These are phyloP conservation scores for Tricholoma hemisulphureum DNA, from an alignment of 768 basidiomycete species.

Conservation along the genomic window DNA sequence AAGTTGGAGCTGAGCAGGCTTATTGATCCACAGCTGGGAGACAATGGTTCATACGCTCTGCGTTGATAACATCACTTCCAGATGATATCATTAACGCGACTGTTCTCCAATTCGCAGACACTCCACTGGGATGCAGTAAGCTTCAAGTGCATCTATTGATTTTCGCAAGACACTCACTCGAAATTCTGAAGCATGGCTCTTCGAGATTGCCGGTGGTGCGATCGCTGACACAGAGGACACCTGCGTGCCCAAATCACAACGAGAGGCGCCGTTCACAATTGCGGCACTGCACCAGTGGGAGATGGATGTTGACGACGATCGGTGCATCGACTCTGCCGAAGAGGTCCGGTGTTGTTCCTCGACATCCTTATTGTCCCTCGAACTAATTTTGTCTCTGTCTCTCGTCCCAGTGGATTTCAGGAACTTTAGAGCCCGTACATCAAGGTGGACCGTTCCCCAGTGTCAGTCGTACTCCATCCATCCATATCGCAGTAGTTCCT, in stretches of 20 bases:
- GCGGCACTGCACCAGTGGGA: slow-evolving; percentile 94
- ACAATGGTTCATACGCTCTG: slow-evolving; percentile 90
- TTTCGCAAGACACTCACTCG: background rate
- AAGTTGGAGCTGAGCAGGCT: background rate
- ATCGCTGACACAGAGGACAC: slow-evolving; percentile 69
- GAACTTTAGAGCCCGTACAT: slow-evolving; percentile 67
- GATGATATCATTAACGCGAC: slow-evolving; percentile 87
- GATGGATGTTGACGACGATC: slow-evolving; percentile 73
- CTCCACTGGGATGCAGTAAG: slow-evolving; percentile 90
- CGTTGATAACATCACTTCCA: slow-evolving; percentile 77
- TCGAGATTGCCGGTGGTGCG: slow-evolving; percentile 86
- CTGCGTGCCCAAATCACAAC: slow-evolving; percentile 74
- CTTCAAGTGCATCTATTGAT: slow-evolving; percentile 16
- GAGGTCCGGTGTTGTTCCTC: slow-evolving; percentile 46
- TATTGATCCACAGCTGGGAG: slow-evolving; percentile 53
- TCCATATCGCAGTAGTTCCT: slow-evolving; percentile 8
- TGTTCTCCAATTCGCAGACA: slow-evolving; percentile 74
- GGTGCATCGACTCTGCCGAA: slow-evolving; percentile 82
- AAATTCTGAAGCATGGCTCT: slow-evolving; percentile 74
- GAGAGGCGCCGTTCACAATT: slow-evolving; percentile 80
- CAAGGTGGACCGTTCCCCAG: slow-evolving; percentile 83
- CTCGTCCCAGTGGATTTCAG: slow-evolving; percentile 68
- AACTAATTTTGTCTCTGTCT: slow-evolving; percentile 12
- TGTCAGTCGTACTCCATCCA: slow-evolving; percentile 35
- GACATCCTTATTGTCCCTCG: slow-evolving; percentile 2